Percentiles rank a stretch among this genome's conserved stretches.
Evolutionary conservation across 2,329 filamentous ascomycete species (phyloP).

Genomic region (Cladosporium velox): DNA sequence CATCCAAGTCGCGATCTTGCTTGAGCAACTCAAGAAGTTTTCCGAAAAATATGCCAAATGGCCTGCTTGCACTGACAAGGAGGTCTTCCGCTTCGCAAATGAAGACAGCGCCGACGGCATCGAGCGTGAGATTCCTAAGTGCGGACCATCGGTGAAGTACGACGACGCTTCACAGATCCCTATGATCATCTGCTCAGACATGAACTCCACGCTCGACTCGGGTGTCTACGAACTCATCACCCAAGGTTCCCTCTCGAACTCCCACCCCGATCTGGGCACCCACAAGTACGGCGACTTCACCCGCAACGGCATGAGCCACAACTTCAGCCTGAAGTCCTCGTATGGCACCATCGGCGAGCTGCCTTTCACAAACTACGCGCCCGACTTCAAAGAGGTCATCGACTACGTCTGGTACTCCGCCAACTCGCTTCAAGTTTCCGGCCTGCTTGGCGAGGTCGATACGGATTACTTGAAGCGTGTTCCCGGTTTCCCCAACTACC

Average conservation of each 20-base stretch:
- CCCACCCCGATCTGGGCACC: slow-evolving; percentile 76
- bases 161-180: slow-evolving; percentile 84
- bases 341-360: slow-evolving; percentile 85
- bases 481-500: slow-evolving; percentile 89
- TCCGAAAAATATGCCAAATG: slow-evolving; percentile 81
- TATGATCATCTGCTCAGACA: slow-evolving; percentile 88
- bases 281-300: slow-evolving; percentile 94
- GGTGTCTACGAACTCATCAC: slow-evolving; percentile 90
- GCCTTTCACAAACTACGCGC: slow-evolving; percentile 94
- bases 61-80: slow-evolving; percentile 72
- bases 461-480: slow-evolving; percentile 81
- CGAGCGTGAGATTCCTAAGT: slow-evolving; percentile 55
- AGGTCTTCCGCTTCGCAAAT: slow-evolving; percentile 49
- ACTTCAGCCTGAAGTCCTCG: slow-evolving; percentile 88
- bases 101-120: slow-evolving; percentile 53
- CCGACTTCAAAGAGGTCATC: slow-evolving; percentile 86
- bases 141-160: slow-evolving; percentile 84
- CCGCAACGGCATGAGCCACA: slow-evolving; percentile 86
- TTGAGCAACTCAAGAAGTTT: slow-evolving; percentile 86
- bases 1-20: slow-evolving; percentile 90
- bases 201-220: slow-evolving; percentile 86
- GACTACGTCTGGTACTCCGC: slow-evolving; percentile 99
- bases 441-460: slow-evolving; percentile 83
- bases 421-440: slow-evolving; percentile 80
- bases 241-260: slow-evolving; percentile 72